These are phyloP conservation scores for Ogataea corticis DNA, from an alignment of 805 yeast species.

Conservation along the genomic window DNA sequence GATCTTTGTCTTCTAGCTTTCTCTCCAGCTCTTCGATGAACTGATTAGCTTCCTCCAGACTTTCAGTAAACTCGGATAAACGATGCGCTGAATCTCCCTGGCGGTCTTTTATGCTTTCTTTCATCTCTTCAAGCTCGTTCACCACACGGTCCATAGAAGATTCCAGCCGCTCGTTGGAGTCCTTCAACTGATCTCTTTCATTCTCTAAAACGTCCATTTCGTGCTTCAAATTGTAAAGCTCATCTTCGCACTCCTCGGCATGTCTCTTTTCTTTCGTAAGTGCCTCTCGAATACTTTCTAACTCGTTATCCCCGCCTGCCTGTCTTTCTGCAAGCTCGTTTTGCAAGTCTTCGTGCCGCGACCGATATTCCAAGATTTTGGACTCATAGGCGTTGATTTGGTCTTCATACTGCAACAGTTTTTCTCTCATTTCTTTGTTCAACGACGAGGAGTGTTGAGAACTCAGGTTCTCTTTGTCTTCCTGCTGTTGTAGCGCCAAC, in stretches of 20 bases:
- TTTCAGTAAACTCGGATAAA: slow-evolving; percentile 15
- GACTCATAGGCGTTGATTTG: slow-evolving; percentile 9
- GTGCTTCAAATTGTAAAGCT: slow-evolving; percentile 15
- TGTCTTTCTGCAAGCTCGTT: slow-evolving; percentile 7
- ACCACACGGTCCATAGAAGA: slow-evolving; percentile 6
- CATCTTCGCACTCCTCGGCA: slow-evolving; percentile 11
- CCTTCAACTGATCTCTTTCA: slow-evolving; percentile 19
- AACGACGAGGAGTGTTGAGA: no score
- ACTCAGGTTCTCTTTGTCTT: slow-evolving; percentile 14
- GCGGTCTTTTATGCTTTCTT: slow-evolving; percentile 4
- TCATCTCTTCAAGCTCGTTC: slow-evolving; percentile 6
- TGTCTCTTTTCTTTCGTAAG: slow-evolving; percentile 9
- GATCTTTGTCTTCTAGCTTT: slow-evolving; percentile 23
- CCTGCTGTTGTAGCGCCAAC: slow-evolving; percentile 1
- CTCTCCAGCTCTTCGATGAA: slow-evolving; percentile 27
- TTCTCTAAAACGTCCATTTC: slow-evolving; percentile 11
- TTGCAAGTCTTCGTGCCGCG: slow-evolving; percentile 10
- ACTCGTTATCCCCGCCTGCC: slow-evolving; percentile 4
- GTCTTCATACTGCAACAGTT: slow-evolving; percentile 7
- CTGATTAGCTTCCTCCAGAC: slow-evolving; percentile 16
- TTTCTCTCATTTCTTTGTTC: slow-evolving; percentile 8
- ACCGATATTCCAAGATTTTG: slow-evolving; percentile 9
- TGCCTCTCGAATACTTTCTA: slow-evolving; percentile 2
- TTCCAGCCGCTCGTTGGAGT: slow-evolving; percentile 11
- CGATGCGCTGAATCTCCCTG: slow-evolving; percentile 11